Base-by-base conservation (phyloP, 2,329 filamentous ascomycete genomes). In the Fusarium sp. region DNA sequence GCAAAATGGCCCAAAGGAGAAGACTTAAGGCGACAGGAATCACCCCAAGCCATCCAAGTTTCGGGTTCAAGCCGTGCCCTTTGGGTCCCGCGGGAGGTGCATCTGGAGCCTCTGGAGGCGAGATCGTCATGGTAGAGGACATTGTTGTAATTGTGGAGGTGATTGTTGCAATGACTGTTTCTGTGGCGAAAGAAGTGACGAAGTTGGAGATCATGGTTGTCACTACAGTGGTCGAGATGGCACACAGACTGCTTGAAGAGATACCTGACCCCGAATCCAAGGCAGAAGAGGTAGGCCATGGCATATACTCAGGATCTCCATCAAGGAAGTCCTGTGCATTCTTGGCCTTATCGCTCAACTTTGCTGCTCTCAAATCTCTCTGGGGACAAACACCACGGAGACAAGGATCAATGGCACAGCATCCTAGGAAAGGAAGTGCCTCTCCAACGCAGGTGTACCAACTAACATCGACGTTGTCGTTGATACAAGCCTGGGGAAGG, bases 401-500 rank as follows among this genome's bases (percentile, higher is more conserved):
- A 18, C 78, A 81, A 13, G 75, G 70, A 41, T 80, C 69, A 50
- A 71, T 58, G 0, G 65, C 42, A 35, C 83, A 85, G 55, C 83
- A 85, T 14, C 83, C 83, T 15, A 85, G 44, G 39, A 84, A 85
- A 1, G 82, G 78, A 24, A 79, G 78, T 0, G 33, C 66, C 10
- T 74, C 74, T 4, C 55, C 50, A 7, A 71, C 39, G 59, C 83
- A 85, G 2, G 78, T 77, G 54, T 80, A 83, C 82, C 83, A 85
- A 2, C 72, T 28, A 4, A 67, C 71, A 2, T 59, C 51, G 6
- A 48, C 45, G 13, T 72, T 69, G 10, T 73, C 64, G 12, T 71
- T 74, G 45, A 72, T 45, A 53, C 83, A 85, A 12, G 69, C 66
- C 60, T 85, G 83, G 2, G 72, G 55, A 1, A 65, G 72, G 16